phyloP scores from a whole-genome alignment of 129 eudicot genomes.

The Helianthus tuberosus region DNA sequence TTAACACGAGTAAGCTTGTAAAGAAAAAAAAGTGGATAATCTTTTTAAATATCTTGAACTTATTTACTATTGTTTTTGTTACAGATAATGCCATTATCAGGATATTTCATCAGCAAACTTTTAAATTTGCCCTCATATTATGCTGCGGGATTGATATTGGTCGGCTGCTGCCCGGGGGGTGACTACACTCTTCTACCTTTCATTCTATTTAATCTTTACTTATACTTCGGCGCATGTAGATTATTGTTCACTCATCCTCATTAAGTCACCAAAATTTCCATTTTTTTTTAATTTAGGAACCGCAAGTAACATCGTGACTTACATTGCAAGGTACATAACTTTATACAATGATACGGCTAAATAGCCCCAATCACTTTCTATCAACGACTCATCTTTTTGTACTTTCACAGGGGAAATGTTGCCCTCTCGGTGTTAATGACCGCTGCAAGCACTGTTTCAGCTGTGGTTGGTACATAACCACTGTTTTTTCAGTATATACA shows the following conservation, averaged over 20 bases:
- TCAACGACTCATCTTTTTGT: slow-evolving; percentile 27
- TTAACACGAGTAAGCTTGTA: slow-evolving; percentile 1
- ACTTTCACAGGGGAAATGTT: slow-evolving; percentile 79
- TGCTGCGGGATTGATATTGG: slow-evolving; percentile 98
- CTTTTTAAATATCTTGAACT: not conserved
- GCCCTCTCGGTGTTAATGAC: slow-evolving; percentile 96
- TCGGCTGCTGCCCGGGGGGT: slow-evolving; percentile 99
- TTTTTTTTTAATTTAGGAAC: slow-evolving; percentile 65
- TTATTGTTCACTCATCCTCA: slow-evolving; percentile 15
- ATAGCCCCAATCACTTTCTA: slow-evolving; percentile 1
- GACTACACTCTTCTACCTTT: slow-evolving; percentile 27
- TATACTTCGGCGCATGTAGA: slow-evolving; percentile 13
- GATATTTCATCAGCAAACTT: slow-evolving; percentile 65
- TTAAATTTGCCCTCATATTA: slow-evolving; percentile 78
- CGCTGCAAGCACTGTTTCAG: slow-evolving; percentile 89
- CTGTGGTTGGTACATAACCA: slow-evolving; percentile 77
- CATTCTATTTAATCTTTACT: not conserved
- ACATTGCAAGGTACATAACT: slow-evolving; percentile 81
- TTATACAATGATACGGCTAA: slow-evolving; percentile 5
- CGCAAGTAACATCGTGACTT: slow-evolving; percentile 95
- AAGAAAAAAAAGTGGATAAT: not conserved
- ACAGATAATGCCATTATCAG: slow-evolving; percentile 98
- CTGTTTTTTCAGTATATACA: not conserved
- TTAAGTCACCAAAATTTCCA: slow-evolving; percentile 24
- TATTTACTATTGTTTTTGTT: slow-evolving; percentile 18